Evolutionary conservation across 140 eudicot genomes (phyloP), one percentile per base, ranked within the genome.

Genomic region (Oenanthe javanica): DNA sequence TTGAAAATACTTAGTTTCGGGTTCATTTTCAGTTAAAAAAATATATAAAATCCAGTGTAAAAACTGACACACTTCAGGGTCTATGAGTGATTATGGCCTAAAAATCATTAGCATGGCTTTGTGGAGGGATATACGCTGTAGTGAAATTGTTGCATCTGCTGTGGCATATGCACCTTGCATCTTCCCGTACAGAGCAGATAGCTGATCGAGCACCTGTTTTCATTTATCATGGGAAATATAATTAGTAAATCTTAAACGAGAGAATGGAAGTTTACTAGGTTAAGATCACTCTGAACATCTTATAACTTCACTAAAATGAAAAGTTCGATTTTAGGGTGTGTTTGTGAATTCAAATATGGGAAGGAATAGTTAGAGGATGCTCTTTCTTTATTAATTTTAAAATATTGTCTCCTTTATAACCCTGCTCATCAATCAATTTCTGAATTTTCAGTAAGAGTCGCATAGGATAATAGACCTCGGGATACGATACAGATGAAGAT

Each of bases 121-220:
- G 49, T 23, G 69, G 5, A 27, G 45, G 42, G 42, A 73, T 76
- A 51, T 84, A 95, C 99, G 89, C 76, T 81, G 87, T 12, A 95
- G 85, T 76, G 97, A 91, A 83, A 95, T 81, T 48, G 93, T 89
- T 55, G 91, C 90, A 88, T 95, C 99, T 77, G 99, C 97, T 48
- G 85, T 87, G n/a, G 90, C 84, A 85, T 91, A 95, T 82, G 89
- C 97, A 76, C 75, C 86, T 84, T 72, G 86, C 52, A 83, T 72
- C 84, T 84, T 82, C 77, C 86, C 82, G 51, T 92, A 89, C 71
- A 85, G 42, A 72, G 48, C 54, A 46, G 86, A 81, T 70, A 94
- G 72, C 71, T 84, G 92, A 84, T 42, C 84, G 77, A 84, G 79
- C 25, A 87, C 95, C 98, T 94, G 86, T 74, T 50, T 49, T 52